phyloP scores from a whole-genome alignment of 75 land plant species.

The Cryptomeria japonica region DNA sequence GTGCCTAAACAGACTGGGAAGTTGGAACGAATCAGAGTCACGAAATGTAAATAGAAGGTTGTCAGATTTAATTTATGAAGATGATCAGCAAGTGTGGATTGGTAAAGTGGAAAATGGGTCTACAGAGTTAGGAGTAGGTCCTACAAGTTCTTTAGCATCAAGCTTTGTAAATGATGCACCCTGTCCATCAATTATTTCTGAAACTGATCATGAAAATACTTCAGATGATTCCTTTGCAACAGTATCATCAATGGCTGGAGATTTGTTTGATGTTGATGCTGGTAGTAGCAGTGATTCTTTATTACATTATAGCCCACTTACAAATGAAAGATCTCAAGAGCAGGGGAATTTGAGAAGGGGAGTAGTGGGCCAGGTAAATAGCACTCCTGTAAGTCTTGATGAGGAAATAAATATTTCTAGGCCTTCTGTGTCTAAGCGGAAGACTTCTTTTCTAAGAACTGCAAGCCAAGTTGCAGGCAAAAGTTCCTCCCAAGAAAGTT shows the following conservation, averaged over 20 bases:
- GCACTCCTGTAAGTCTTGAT: background rate
- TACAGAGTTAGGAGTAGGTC: background rate
- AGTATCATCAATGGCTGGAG: background rate
- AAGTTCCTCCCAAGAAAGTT: background rate
- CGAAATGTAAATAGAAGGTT: background rate
- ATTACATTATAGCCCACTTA: background rate
- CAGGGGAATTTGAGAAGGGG: constrained; percentile 3
- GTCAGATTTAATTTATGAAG: constrained; percentile 4
- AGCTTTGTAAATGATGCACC: background rate
- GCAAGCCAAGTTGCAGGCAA: background rate
- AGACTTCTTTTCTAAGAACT: background rate
- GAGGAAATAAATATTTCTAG: background rate
- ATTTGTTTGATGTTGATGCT: constrained; percentile 6
- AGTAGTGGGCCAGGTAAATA: background rate
- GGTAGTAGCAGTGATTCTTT: constrained; percentile 7
- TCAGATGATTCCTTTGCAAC: background rate
- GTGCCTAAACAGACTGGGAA: background rate
- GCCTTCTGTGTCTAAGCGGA: background rate
- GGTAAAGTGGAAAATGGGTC: background rate
- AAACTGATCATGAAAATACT: background rate
- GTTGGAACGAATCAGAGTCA: background rate
- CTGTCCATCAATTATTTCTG: background rate
- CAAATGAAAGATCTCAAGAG: constrained; percentile 2
- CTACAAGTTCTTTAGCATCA: background rate
- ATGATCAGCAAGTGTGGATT: background rate